Evolutionary conservation across 2,329 filamentous ascomycete species (phyloP).

Genomic region (Camillea tinctor): DNA sequence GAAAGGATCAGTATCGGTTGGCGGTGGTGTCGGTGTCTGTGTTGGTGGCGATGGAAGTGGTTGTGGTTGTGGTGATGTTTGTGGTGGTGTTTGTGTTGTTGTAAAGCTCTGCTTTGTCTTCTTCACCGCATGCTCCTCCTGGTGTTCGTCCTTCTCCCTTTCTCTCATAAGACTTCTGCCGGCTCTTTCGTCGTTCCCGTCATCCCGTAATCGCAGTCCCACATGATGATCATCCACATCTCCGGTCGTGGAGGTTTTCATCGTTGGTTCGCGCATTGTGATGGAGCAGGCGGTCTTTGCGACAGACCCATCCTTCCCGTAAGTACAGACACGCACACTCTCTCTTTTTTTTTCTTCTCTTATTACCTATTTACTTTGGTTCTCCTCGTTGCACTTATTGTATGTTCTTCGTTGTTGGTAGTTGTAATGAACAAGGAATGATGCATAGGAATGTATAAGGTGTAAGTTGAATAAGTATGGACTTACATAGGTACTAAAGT

Average conservation of each 20-base stretch:
- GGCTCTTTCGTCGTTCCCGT: slow-evolving; percentile 13
- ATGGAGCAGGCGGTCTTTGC: slow-evolving; percentile 9
- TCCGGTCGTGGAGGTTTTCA: slow-evolving; percentile 11
- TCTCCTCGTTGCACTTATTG: no score
- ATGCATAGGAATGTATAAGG: not conserved
- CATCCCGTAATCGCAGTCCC: not conserved
- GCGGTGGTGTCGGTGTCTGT: slow-evolving; percentile 7
- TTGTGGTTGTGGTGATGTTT: slow-evolving; percentile 1
- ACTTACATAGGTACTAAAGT: no score
- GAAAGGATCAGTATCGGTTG: slow-evolving; percentile 23
- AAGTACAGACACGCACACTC: not conserved
- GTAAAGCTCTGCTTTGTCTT: slow-evolving; percentile 4
- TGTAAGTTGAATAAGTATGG: not conserved
- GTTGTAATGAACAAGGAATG: not conserved
- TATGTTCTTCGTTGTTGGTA: no score
- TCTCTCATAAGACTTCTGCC: slow-evolving; percentile 20
- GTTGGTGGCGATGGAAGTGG: slow-evolving; percentile 1
- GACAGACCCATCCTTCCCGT: slow-evolving; percentile 10
- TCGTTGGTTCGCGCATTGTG: slow-evolving; percentile 6
- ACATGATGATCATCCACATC: not conserved
- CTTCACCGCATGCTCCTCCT: not conserved
- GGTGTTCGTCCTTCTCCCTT: not conserved
- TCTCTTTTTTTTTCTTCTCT: no score
- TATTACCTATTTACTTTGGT: no score
- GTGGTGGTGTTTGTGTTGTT: slow-evolving; percentile 7